A percentile compares a stretch with the other conserved stretches of the same genome.
Evolutionary conservation across 345 rosid genomes (phyloP).

Genomic region (Salix suchowensis): DNA sequence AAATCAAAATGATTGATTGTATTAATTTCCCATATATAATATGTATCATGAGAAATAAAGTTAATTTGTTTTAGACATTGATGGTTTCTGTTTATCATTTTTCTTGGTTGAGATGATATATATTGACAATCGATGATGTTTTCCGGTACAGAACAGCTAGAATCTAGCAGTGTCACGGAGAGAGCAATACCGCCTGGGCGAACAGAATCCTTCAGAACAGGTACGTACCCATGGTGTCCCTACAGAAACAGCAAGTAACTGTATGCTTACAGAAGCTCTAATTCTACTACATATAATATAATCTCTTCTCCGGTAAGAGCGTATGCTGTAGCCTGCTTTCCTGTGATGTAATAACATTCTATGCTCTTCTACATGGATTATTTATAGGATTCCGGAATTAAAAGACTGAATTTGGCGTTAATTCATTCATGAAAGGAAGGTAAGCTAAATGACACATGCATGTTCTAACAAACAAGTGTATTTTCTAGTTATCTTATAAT

Average conservation of each 20-base stretch:
- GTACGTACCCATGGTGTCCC: background rate
- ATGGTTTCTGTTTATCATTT: background rate
- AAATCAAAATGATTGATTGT: too few relatives aligned
- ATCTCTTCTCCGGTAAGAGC: too few relatives aligned
- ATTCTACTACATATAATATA: background rate
- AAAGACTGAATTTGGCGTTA: background rate
- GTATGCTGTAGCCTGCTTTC: background rate
- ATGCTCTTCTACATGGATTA: background rate
- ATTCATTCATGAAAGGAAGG: background rate
- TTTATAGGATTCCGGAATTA: background rate
- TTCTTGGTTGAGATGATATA: background rate
- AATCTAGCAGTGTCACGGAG: background rate
- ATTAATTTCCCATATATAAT: background rate
- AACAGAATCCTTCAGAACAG: background rate
- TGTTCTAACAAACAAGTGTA: background rate
- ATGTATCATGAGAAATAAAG: background rate
- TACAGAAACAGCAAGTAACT: background rate
- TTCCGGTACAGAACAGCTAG: constrained; percentile 16
- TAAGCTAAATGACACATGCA: background rate
- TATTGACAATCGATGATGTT: constrained; percentile 21
- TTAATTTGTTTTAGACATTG: background rate
- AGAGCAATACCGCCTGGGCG: background rate
- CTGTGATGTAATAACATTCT: background rate
- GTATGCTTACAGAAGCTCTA: background rate
- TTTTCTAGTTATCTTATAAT: background rate